Conservation (phyloP, 257 asterid genomes). For the Cynanchum wilfordii region DNA sequence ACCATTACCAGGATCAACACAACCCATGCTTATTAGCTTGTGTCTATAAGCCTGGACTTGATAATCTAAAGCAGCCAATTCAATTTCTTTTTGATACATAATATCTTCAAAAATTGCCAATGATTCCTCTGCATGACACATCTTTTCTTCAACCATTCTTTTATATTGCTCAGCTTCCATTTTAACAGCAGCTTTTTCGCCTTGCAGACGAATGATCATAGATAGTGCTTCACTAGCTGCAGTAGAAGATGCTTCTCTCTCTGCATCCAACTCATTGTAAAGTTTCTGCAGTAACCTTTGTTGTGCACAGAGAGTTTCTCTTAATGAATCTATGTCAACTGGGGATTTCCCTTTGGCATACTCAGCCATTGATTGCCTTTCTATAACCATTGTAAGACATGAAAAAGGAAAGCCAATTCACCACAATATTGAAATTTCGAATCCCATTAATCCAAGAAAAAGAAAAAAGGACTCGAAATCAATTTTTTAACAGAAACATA, state of each 20-base stretch:
- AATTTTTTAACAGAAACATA: too few relatives aligned
- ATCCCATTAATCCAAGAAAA: neutral
- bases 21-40: slow-evolving; percentile 62
- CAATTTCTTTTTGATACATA: slow-evolving; percentile 83
- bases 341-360: slow-evolving; percentile 26
- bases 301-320: slow-evolving; percentile 68
- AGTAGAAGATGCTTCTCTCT: slow-evolving; percentile 78
- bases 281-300: slow-evolving; percentile 75
- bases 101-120: slow-evolving; percentile 73
- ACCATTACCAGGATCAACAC: slow-evolving; percentile 44
- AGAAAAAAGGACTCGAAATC: neutral
- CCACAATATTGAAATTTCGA: neutral
- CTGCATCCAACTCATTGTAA: slow-evolving; percentile 77
- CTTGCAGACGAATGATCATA: slow-evolving; percentile 76
- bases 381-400: neutral
- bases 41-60: slow-evolving; percentile 75
- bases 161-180: slow-evolving; percentile 94
- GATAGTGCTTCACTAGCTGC: slow-evolving; percentile 84
- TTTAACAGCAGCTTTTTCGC: slow-evolving; percentile 75
- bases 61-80: slow-evolving; percentile 62
- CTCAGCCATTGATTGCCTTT: slow-evolving; percentile 39
- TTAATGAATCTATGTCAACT: slow-evolving; percentile 41
- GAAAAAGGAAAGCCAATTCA: neutral
- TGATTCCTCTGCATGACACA: slow-evolving; percentile 81
- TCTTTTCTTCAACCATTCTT: slow-evolving; percentile 78